Percentiles rank a stretch among this genome's conserved stretches.
phyloP scores from a whole-genome alignment of 805 yeast genomes.

The Teunomyces funiuensis region DNA sequence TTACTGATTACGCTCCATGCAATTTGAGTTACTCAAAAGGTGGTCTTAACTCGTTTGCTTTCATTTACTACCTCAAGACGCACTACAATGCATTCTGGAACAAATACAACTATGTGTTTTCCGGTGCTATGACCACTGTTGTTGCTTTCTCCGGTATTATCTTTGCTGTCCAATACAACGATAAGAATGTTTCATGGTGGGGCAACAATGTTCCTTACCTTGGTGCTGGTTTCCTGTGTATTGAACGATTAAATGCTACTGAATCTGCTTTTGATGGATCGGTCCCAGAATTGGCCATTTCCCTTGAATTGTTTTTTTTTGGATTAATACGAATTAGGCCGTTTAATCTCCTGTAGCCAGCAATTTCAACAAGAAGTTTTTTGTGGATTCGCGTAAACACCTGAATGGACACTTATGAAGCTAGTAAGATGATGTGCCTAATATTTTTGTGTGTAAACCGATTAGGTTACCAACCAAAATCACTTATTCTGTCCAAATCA shows the following conservation, averaged over 20 bases:
- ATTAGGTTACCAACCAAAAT: too few species aligned
- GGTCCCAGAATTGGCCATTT: conserved; percentile 31
- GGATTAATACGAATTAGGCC: too few species aligned
- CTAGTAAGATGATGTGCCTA: too few species aligned
- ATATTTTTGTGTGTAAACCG: too few species aligned
- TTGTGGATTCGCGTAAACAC: too few species aligned
- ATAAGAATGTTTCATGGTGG: conserved; percentile 30
- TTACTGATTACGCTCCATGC: conserved; percentile 32
- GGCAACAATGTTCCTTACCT: conserved; percentile 26
- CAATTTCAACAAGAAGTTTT: too few species aligned
- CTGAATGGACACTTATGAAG: too few species aligned
- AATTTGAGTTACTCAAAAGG: conserved; percentile 30
- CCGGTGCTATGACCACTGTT: conserved; percentile 32
- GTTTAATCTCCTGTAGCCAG: too few species aligned
- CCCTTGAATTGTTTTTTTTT: too few species aligned
- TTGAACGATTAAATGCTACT: conserved; percentile 14
- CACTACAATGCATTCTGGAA: conserved; percentile 32
- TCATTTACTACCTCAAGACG: conserved; percentile 29
- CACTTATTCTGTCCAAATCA: too few species aligned
- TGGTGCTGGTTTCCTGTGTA: conserved; percentile 34
- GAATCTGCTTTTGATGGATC: conserved; percentile 29
- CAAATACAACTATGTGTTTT: conserved; percentile 33
- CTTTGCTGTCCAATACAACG: conserved; percentile 37
- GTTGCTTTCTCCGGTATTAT: conserved; percentile 35
- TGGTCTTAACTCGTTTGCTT: conserved; percentile 25